These are phyloP conservation scores for Chloropicon primus DNA, from an alignment of 139 green algal genomes.

Conservation along the genomic window DNA sequence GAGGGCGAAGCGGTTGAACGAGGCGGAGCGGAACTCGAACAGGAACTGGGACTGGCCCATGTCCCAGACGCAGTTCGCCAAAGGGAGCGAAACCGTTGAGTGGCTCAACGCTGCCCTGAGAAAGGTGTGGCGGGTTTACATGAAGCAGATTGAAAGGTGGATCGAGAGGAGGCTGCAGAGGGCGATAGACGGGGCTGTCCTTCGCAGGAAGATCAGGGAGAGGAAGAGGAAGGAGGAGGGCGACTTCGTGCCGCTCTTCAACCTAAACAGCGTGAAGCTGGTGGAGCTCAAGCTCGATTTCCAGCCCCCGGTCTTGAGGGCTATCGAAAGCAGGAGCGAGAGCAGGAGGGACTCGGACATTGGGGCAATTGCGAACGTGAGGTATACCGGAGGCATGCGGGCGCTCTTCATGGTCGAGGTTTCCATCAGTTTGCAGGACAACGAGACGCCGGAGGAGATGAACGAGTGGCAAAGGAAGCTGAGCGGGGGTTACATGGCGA, in stretches of 20 bases:
- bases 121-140: background rate
- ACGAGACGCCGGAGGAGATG: background rate
- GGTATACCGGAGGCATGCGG: background rate
- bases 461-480: background rate
- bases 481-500: background rate
- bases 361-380: background rate
- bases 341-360: background rate
- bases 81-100: background rate
- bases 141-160: background rate
- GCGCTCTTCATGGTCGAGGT: background rate
- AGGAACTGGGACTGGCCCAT: background rate
- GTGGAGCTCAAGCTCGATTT: background rate
- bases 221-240: background rate
- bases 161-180: background rate
- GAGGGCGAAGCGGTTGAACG: background rate
- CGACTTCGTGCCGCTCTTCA: background rate
- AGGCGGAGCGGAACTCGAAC: background rate
- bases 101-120: background rate
- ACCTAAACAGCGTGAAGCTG: background rate
- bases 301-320: background rate
- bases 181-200: background rate
- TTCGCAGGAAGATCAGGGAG: background rate
- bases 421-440: background rate
- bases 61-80: background rate
- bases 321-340: background rate